phyloP scores from a whole-genome alignment of 2,329 filamentous ascomycete species.

The Trichoderma sp. region DNA sequence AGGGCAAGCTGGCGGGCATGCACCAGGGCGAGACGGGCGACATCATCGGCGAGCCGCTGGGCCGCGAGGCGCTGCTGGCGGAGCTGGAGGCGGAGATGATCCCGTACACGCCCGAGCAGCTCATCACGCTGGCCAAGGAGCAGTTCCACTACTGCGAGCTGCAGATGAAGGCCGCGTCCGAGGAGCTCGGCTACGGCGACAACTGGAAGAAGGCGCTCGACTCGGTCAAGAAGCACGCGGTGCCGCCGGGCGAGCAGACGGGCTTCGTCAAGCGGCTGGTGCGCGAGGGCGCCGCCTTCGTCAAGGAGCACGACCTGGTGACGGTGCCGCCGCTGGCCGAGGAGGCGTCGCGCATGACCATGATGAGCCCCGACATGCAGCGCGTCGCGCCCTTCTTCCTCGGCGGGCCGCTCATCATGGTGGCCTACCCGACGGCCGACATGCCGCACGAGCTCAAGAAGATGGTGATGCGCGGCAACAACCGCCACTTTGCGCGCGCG shows the following conservation, averaged over 20 bases:
- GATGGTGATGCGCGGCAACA: conserved; percentile 64
- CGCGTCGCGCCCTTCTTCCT: conserved; percentile 63
- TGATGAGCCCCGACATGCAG: conserved; percentile 57
- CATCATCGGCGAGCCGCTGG: conserved; percentile 61
- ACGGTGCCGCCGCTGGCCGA: conserved; percentile 57
- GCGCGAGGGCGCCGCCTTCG: conserved; percentile 54
- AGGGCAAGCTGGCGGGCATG: conserved; percentile 49
- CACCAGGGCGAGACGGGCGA: conserved; percentile 48
- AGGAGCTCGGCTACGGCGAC: conserved; percentile 50
- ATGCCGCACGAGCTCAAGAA: conserved; percentile 59
- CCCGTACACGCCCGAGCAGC: conserved; percentile 59
- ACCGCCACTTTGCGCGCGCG: conserved; percentile 57
- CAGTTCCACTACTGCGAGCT: conserved; percentile 59
- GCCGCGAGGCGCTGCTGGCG: conserved; percentile 51
- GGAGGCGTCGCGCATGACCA: conserved; percentile 57
- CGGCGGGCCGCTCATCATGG: conserved; percentile 55
- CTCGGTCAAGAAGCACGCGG: conserved; percentile 57
- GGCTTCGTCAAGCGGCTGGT: conserved; percentile 55
- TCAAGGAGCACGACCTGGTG: conserved; percentile 56
- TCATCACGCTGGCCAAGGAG: conserved; percentile 53
- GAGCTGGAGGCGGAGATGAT: conserved; percentile 61
- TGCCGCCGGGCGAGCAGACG: conserved; percentile 56
- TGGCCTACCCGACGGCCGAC: conserved; percentile 57
- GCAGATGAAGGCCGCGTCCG: conserved; percentile 56
- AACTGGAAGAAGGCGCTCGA: conserved; percentile 58